A percentile compares a stretch with the other conserved stretches of the same genome.
These are phyloP conservation scores for Scytalidium sp. DNA, from an alignment of 2,329 filamentous ascomycete genomes.

Conservation along the genomic window DNA sequence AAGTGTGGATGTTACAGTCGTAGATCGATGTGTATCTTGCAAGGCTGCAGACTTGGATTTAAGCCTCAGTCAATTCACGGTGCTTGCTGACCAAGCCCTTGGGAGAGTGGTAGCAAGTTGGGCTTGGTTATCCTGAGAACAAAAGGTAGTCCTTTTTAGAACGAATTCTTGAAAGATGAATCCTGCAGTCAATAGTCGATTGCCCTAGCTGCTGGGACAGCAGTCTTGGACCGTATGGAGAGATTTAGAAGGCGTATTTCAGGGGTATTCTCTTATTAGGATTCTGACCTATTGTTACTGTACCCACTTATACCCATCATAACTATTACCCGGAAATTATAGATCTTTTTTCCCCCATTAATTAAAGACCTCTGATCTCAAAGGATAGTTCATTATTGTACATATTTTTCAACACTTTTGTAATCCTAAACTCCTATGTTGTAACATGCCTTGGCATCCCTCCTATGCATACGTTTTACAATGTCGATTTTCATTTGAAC, in stretches of 20 bases:
- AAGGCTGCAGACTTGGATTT: constrained; percentile 38
- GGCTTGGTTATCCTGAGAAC: constrained; percentile 29
- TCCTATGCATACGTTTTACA: constrained; percentile 1
- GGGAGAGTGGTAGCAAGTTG: constrained; percentile 34
- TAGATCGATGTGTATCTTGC: constrained; percentile 56
- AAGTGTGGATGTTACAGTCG: constrained; percentile 60
- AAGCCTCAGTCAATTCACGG: constrained; percentile 38
- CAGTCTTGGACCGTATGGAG: too few species aligned
- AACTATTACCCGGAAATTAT: too few species aligned
- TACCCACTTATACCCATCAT: too few species aligned
- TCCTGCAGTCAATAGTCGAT: too few species aligned
- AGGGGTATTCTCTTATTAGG: too few species aligned
- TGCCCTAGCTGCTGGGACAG: too few species aligned
- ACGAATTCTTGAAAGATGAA: neutral
- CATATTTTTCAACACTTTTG: too few species aligned
- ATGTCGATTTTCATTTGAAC: constrained; percentile 16
- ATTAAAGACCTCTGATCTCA: too few species aligned
- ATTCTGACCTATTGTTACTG: too few species aligned
- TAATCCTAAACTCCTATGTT: neutral
- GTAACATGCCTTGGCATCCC: neutral
- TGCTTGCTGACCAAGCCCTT: constrained; percentile 42
- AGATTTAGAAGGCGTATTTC: too few species aligned
- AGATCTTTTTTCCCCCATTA: too few species aligned
- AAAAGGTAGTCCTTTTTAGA: neutral
- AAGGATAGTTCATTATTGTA: too few species aligned